Evolutionary conservation across 2,329 filamentous ascomycete species (phyloP), one percentile per base, ranked within the genome.

Genomic region (Chaetoscypha palmicola): DNA sequence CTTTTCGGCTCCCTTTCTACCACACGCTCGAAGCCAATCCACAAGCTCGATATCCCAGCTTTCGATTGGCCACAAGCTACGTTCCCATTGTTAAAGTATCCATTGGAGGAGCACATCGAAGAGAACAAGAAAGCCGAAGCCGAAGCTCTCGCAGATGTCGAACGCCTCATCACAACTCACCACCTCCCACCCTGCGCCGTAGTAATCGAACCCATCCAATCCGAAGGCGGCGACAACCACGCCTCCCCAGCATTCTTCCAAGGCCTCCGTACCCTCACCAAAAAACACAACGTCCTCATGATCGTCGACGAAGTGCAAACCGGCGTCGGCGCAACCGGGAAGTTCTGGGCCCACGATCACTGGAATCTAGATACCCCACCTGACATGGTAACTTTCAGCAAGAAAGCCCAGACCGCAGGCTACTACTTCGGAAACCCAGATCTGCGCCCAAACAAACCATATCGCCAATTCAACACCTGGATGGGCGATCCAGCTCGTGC

Each of bases 241-340:
- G 86, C 85, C 43, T 86, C 83, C 0, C 79, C 85, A 9, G 72
- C 75, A 31, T 91, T 89, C 72, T 90, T 91, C 79, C 77, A 73
- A 49, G 81, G 81, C 35, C 77, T 91, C 23, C 79, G 86, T 40
- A 77, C 77, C 26, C 70, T 90, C 47, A 89, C 85, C 24, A 74
- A 78, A 58, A 80, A 79, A 60, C 74, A 83, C 65, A 71, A 79
- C 47, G 74, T 86, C 26, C 74, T 86, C 51, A 69, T 91, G 64
- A 91, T 91, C 57, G 85, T 88, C 43, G 86, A 91, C 59, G 86
- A 90, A 66, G 86, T 91, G 24, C 86, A 91, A 66, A 91, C 86
- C 14, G 85, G 84, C 61, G 79, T 90, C 39, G 86, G 86, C 58
- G 85, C 86, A n/a, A 91, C 86, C 0, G 86, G 86, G 47, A 86